Evolutionary conservation across 805 yeast species (phyloP).

Genomic region (Sugiyamaella marilandica): DNA sequence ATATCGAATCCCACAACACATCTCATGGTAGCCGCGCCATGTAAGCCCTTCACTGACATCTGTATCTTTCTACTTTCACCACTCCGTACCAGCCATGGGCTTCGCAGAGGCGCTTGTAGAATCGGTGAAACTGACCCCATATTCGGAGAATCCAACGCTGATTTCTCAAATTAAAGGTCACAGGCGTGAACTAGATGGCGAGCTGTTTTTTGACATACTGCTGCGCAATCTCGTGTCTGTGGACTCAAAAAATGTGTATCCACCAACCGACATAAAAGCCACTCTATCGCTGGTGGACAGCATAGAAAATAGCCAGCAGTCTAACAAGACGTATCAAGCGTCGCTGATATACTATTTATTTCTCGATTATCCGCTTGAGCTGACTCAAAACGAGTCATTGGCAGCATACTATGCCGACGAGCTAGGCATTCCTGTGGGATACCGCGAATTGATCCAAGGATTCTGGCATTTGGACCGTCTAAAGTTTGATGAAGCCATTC

Average conservation of each 20-base stretch:
- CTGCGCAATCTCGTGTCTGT: constrained; percentile 10
- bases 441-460: constrained; percentile 18
- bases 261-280: constrained; percentile 15
- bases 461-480: constrained; percentile 21
- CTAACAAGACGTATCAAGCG: constrained; percentile 14
- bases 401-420: constrained; percentile 21
- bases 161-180: constrained; percentile 1
- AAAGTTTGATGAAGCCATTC: constrained; percentile 13
- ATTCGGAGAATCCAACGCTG: neutral
- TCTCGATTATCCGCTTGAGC: constrained; percentile 17
- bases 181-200: constrained; percentile 14
- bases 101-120: constrained; percentile 18
- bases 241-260: constrained; percentile 15
- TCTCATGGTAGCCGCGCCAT: no score
- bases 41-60: no score
- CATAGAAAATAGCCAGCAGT: constrained; percentile 8
- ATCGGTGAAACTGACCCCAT: constrained; percentile 11
- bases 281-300: constrained; percentile 10
- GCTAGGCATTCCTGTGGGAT: constrained; percentile 18
- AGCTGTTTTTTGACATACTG: constrained; percentile 19
- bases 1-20: no score
- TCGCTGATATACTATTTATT: constrained; percentile 20
- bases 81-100: neutral
- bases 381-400: constrained; percentile 12
- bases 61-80: no score